Percentiles rank a stretch among this genome's conserved stretches.
Conservation (phyloP, 2,329 filamentous ascomycete genomes). For the Paracoccidioides brasiliensis region DNA sequence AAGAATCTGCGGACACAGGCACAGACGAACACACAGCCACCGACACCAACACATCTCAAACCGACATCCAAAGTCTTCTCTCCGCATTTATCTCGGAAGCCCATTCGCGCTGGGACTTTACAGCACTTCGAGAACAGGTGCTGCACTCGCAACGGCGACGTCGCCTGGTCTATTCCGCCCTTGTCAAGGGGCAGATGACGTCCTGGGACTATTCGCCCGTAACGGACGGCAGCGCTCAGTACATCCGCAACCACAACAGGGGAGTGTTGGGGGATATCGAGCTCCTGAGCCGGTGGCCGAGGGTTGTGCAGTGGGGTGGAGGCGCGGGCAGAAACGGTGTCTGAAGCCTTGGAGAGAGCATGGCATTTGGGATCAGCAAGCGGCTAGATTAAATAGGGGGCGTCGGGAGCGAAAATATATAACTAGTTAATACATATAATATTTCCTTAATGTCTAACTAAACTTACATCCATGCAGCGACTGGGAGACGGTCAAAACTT, state of each 20-base stretch:
- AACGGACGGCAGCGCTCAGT: slow-evolving; percentile 41
- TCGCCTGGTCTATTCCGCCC: slow-evolving; percentile 63
- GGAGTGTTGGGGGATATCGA: slow-evolving; percentile 30
- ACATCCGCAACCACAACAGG: slow-evolving; percentile 52
- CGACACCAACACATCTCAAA: slow-evolving; percentile 21
- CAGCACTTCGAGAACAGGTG: slow-evolving; percentile 60
- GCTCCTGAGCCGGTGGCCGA: slow-evolving; percentile 30
- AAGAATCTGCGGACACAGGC: slow-evolving; percentile 21
- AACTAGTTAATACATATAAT: no score
- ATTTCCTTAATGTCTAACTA: no score
- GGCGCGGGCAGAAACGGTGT: slow-evolving; percentile 6
- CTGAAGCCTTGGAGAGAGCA: not conserved
- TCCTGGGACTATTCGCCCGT: slow-evolving; percentile 76
- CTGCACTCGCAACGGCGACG: slow-evolving; percentile 66
- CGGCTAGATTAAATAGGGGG: not conserved
- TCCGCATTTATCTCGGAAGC: slow-evolving; percentile 63
- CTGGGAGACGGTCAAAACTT: no score
- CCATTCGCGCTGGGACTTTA: slow-evolving; percentile 64
- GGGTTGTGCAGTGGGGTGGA: slow-evolving; percentile 13
- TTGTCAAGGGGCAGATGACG: slow-evolving; percentile 62
- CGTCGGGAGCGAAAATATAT: no score
- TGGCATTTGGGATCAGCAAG: not conserved
- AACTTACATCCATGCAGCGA: no score
- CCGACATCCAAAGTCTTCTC: slow-evolving; percentile 35
- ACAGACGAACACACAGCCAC: slow-evolving; percentile 16